Evolutionary conservation across 1,284 basidiomycete species (phyloP).

Genomic region (Heterobasidion parviporum): DNA sequence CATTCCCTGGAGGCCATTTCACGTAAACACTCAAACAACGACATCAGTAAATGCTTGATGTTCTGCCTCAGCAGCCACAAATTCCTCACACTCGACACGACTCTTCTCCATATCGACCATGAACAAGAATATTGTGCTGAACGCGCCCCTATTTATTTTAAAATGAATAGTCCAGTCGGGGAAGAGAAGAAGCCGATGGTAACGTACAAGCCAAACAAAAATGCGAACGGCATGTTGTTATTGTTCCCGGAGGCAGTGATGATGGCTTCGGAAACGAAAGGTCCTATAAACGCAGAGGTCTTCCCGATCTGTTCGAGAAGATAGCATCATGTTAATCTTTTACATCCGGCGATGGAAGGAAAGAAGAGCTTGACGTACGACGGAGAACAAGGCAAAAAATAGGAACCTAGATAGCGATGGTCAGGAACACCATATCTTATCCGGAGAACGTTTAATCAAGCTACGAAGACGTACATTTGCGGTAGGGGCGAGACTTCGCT

Average conservation of each 20-base stretch:
- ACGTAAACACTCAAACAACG: not conserved
- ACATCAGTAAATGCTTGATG: constrained; percentile 35
- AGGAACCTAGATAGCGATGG: constrained; percentile 48
- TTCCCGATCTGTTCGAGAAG: constrained; percentile 47
- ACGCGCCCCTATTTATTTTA: constrained; percentile 36
- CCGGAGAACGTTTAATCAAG: not conserved
- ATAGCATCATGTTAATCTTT: not conserved
- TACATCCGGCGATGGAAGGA: not conserved
- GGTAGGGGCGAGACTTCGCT: constrained; percentile 72
- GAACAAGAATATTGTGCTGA: constrained; percentile 60
- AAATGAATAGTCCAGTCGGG: constrained; percentile 1
- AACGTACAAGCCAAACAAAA: constrained; percentile 64
- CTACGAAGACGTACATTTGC: constrained; percentile 43
- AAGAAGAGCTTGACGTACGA: constrained; percentile 28
- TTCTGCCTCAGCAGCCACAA: constrained; percentile 48
- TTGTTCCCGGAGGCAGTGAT: constrained; percentile 65
- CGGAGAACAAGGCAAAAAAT: constrained; percentile 72
- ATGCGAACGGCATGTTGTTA: constrained; percentile 76
- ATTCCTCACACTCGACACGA: constrained; percentile 54
- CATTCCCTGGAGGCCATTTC: too few species aligned
- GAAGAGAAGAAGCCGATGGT: not conserved
- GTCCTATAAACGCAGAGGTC: constrained; percentile 77
- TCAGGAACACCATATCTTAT: not conserved
- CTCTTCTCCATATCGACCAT: constrained; percentile 68
- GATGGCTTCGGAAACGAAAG: constrained; percentile 69